Base-by-base conservation (phyloP, 257 asterid species). In the Perilla frutescens region DNA sequence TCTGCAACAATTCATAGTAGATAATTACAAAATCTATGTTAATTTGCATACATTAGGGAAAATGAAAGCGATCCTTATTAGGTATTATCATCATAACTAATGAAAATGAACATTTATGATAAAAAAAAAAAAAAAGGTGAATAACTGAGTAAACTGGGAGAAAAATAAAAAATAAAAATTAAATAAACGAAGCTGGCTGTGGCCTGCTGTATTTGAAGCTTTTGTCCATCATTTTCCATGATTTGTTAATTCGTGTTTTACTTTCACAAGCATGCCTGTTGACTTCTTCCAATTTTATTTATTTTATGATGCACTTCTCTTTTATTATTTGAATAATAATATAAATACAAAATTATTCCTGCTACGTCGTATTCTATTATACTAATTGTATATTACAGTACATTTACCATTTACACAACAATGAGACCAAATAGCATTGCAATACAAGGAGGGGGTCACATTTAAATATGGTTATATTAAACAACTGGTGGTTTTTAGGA, bases 191-290 rank as follows among this genome's bases (percentile, higher is more conserved):
- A 72, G 82, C 81, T 68, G 86, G 86, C 84, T 71, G 15, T 56
- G 81, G 84, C 84, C 86, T 56, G 84, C 86, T 72, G 57, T 32
- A 13, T 67, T 68, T 14, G 60, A 81, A 70, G 76, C 74, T 51
- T 77, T 74, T 70, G 57, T 54, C 73, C 43, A 39, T 44, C 65
- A 32, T 37, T 40, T 63, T 68, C 55, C n/a, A 29, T 57, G 48
- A 43, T 4, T 71, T 71, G 29, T 68, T 51, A 49, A 70, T 56
- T 70, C 61, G 6, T 10, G 51, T 36, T 43, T 50, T 39, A 41
- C 47, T 36, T 48, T 68, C 53, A 41, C 34, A 60, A 65, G 34
- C 65, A 14, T 40, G 48, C 32, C 29, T 57, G 26, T 67, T 53
- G 32, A 11, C 36, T 49, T 14, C 4, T 62, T 44, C 36, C 10